Evolutionary conservation across 768 basidiomycete genomes (phyloP).

Genomic region (Serendipita sp.): DNA sequence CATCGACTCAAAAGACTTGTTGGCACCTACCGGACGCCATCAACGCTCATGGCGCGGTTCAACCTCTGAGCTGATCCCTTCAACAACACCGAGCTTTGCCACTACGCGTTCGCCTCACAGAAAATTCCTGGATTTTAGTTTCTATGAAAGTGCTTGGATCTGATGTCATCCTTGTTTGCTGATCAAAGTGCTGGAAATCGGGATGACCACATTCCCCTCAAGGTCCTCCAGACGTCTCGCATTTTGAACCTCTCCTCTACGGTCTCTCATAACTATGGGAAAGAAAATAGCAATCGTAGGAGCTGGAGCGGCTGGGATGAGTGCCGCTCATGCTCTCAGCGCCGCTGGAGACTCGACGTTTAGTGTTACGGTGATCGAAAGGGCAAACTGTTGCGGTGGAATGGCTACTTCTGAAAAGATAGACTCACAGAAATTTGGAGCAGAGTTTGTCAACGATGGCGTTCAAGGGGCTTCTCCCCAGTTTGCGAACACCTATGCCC

Average conservation of each 20-base stretch:
- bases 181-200: background rate
- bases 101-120: no score
- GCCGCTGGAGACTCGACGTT: slow-evolving; percentile 19
- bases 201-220: no score
- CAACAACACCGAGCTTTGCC: no score
- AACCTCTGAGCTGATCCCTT: background rate
- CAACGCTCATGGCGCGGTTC: background rate
- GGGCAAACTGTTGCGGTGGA: slow-evolving; percentile 17
- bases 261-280: background rate
- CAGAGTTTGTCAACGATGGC: slow-evolving; percentile 24
- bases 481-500: slow-evolving; percentile 23
- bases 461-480: slow-evolving; percentile 22
- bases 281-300: slow-evolving; percentile 5
- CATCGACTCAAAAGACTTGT: background rate
- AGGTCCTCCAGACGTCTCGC: background rate
- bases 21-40: background rate
- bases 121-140: no score
- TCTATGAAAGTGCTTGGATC: background rate
- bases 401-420: slow-evolving; percentile 24
- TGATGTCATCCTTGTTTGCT: background rate
- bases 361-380: slow-evolving; percentile 21
- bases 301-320: slow-evolving; percentile 20
- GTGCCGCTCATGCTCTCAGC: slow-evolving; percentile 22
- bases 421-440: slow-evolving; percentile 20
- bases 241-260: background rate